Conservation (phyloP, 2,329 filamentous ascomycete species). For the Pochonia chlamydosporia region DNA sequence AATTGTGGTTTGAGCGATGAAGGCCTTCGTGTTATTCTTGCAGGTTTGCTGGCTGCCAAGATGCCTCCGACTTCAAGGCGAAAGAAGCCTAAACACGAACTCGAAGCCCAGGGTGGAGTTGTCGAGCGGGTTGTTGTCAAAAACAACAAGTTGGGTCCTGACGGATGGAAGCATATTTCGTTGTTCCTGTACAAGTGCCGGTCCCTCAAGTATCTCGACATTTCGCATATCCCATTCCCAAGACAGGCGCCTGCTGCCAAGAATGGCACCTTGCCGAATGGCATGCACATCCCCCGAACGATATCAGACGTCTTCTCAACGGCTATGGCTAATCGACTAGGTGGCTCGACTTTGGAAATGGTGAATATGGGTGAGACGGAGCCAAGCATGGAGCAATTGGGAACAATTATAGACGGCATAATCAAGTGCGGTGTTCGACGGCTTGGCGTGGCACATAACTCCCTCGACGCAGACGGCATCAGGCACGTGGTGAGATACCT, state of each 20-base stretch:
- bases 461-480: conserved; percentile 67
- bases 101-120: conserved; percentile 57
- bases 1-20: conserved; percentile 85
- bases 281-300: conserved; percentile 25
- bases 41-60: conserved; percentile 77
- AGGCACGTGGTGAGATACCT: conserved; percentile 73
- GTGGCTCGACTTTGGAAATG: conserved; percentile 71
- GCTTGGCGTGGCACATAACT: conserved; percentile 78
- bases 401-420: conserved; percentile 75
- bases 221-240: conserved; percentile 81
- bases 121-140: conserved; percentile 85
- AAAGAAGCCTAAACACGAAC: conserved; percentile 37
- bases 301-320: conserved; percentile 62
- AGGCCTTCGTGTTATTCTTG: conserved; percentile 77
- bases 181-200: conserved; percentile 87
- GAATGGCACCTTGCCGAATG: conserved; percentile 25
- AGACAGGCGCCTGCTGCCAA: conserved; percentile 24
- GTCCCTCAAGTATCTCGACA: conserved; percentile 77
- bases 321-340: conserved; percentile 70
- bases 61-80: conserved; percentile 49
- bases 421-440: conserved; percentile 70
- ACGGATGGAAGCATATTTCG: conserved; percentile 88
- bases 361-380: conserved; percentile 77
- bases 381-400: conserved; percentile 64
- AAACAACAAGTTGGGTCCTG: conserved; percentile 81